A percentile compares a stretch with the other conserved stretches of the same genome.
phyloP scores from a whole-genome alignment of 768 basidiomycete species.

The Mycena maculata region DNA sequence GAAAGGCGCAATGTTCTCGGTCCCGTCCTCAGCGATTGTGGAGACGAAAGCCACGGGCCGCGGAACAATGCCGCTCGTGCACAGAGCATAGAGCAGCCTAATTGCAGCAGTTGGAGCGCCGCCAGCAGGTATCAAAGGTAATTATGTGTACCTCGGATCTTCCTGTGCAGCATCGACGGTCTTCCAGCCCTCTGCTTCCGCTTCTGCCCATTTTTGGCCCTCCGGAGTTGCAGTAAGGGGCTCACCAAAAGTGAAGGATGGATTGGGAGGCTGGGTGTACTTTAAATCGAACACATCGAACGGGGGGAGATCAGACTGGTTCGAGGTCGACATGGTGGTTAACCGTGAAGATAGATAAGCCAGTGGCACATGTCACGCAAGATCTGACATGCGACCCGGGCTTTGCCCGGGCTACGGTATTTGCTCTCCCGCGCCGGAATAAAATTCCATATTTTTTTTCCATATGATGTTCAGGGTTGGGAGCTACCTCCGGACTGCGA shows the following conservation, averaged over 20 bases:
- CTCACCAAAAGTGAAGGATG: constrained; percentile 53
- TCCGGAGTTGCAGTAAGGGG: constrained; percentile 45
- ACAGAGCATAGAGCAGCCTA: constrained; percentile 56
- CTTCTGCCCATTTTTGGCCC: constrained; percentile 58
- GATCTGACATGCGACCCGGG: no score
- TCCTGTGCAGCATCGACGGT: constrained; percentile 48
- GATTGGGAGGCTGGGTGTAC: constrained; percentile 50
- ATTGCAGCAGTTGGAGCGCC: not conserved
- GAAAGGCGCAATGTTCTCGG: constrained; percentile 72
- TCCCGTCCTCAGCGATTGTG: constrained; percentile 61
- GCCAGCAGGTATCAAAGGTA: constrained; percentile 10
- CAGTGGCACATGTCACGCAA: not conserved
- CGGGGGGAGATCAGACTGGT: constrained; percentile 9
- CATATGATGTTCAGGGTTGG: no score
- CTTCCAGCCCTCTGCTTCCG: constrained; percentile 55
- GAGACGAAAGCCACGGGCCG: constrained; percentile 82
- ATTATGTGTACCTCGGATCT: constrained; percentile 46
- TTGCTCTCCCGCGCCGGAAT: no score
- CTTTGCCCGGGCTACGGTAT: no score
- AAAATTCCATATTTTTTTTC: no score
- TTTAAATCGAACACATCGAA: constrained; percentile 41
- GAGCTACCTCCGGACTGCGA: no score
- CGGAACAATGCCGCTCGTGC: constrained; percentile 68
- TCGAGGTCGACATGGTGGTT: constrained; percentile 16
- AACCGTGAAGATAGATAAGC: not conserved